Base-by-base conservation (phyloP, 139 green algal genomes). In the Auxenochlorella pyrenoidosa region DNA sequence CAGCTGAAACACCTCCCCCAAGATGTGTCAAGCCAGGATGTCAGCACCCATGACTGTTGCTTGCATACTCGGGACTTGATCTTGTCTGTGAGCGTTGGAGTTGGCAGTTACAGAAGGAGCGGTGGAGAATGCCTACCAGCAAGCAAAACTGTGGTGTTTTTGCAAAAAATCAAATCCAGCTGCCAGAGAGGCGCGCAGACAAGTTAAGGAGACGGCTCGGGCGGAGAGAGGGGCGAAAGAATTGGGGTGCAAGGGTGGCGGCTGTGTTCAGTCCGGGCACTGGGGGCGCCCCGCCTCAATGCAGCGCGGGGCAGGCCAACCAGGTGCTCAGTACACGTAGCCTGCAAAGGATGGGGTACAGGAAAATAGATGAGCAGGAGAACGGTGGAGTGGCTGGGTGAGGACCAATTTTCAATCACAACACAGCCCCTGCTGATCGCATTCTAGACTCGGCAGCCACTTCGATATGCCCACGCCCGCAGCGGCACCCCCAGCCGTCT, bases 81-180 rank as follows among this genome's bases (percentile, higher is more conserved):
- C 12, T 12, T 58, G 47, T 4, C 18, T 63, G 54, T 24, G 10
- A 26, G 12, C 16, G 15, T 28, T 63, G 12, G 54, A 63, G 54
- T 63, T 63, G 66, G 66, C 66, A 15, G 66, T 76, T 76, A 76
- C 70, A 76, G 70, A 13, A 44, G 70, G 70, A 63, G 54, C 54
- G 54, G 54, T 43, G 70, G 34, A 28, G 34, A 76, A 76, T 76
- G 70, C n/a, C 34, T 44, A 36, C 70, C 70, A 28, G 24, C 34
- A 76, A 44, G 70, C 70, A 76, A 76, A 76, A 76, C 70, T 76
- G n/a, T 43, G 70, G 10, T 76, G n/a, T 43, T 36, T 26, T 10
- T 43, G 70, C 70, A 44, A 76, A 44, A 76, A 76, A 76, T 76
- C 70, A 76, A 76, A 73, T 73, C 66, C 66, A 73, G 66, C 66